Conservation (phyloP, 2,329 filamentous ascomycete species). For the Fusarium hainanense region DNA sequence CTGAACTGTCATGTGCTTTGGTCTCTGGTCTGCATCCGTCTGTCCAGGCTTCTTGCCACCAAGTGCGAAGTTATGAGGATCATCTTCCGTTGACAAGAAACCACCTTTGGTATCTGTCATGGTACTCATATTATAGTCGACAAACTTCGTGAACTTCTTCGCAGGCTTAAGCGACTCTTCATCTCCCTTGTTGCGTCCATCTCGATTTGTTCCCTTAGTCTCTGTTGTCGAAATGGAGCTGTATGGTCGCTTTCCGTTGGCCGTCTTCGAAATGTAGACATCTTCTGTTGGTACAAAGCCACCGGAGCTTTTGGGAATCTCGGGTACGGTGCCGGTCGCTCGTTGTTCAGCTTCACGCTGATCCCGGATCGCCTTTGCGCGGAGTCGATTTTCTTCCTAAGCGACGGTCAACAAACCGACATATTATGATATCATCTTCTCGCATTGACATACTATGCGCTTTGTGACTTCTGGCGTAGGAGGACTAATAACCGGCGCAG, state of each 20-base stretch:
- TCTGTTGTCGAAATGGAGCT: slow-evolving; percentile 66
- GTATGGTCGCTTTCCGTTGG: slow-evolving; percentile 74
- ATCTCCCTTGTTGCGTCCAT: slow-evolving; percentile 67
- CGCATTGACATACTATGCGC: slow-evolving; percentile 60
- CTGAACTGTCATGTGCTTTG: slow-evolving; percentile 85
- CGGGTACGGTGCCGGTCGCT: slow-evolving; percentile 55
- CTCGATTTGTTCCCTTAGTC: slow-evolving; percentile 71
- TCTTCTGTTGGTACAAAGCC: slow-evolving; percentile 78
- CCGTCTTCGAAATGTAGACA: slow-evolving; percentile 63
- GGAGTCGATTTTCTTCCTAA: slow-evolving; percentile 87
- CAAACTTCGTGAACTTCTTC: slow-evolving; percentile 90
- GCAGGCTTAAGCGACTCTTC: slow-evolving; percentile 74
- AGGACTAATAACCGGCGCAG: slow-evolving; percentile 55
- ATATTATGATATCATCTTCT: accelerated
- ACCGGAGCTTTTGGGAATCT: slow-evolving; percentile 65
- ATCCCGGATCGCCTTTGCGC: slow-evolving; percentile 86
- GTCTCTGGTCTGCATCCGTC: slow-evolving; percentile 67
- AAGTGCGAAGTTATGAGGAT: slow-evolving; percentile 85
- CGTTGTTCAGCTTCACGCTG: slow-evolving; percentile 73
- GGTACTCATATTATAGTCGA: slow-evolving; percentile 97
- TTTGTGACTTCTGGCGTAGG: slow-evolving; percentile 66
- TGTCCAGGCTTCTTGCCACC: slow-evolving; percentile 55
- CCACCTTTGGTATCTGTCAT: slow-evolving; percentile 99
- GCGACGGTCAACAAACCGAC: neutral
- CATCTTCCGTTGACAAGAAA: slow-evolving; percentile 90